These are phyloP conservation scores for Halenospora varia DNA, from an alignment of 495 filamentous ascomycete species.

Conservation along the genomic window DNA sequence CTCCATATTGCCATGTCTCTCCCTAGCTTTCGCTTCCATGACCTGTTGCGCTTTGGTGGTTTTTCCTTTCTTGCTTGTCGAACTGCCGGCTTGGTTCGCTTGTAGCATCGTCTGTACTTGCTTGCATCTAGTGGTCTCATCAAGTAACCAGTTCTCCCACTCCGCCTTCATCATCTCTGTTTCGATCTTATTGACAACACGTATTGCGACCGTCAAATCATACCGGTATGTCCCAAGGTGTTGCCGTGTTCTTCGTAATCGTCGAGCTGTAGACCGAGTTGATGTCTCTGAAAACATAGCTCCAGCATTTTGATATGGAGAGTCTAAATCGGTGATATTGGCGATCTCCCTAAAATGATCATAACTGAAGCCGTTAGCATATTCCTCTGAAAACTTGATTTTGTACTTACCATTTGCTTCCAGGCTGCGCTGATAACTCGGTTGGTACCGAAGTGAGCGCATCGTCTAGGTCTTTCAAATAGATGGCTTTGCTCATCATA, in stretches of 20 bases:
- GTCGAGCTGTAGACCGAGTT: constrained; percentile 56
- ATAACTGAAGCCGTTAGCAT: constrained; percentile 28
- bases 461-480: constrained; percentile 76
- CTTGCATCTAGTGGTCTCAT: constrained; percentile 22
- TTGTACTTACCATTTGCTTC: constrained; percentile 31
- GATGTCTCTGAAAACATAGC: constrained; percentile 39
- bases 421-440: constrained; percentile 26
- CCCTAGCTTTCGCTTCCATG: constrained; percentile 19
- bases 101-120: constrained; percentile 19
- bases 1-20: constrained; percentile 32
- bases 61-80: constrained; percentile 9
- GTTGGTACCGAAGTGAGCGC: constrained; percentile 35
- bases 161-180: constrained; percentile 76
- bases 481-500: constrained; percentile 81
- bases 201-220: constrained; percentile 84
- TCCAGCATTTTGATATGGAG: constrained; percentile 40
- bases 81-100: constrained; percentile 24
- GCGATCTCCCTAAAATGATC: constrained; percentile 51
- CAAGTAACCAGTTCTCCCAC: constrained; percentile 82
- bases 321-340: constrained; percentile 48
- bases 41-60: constrained; percentile 15
- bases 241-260: constrained; percentile 73
- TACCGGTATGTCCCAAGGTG: constrained; percentile 83
- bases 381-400: neutral
- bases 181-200: constrained; percentile 86